A percentile compares a stretch with the other conserved stretches of the same genome.
Evolutionary conservation across 2,329 filamentous ascomycete species (phyloP).

Genomic region (Cercospora sesami): DNA sequence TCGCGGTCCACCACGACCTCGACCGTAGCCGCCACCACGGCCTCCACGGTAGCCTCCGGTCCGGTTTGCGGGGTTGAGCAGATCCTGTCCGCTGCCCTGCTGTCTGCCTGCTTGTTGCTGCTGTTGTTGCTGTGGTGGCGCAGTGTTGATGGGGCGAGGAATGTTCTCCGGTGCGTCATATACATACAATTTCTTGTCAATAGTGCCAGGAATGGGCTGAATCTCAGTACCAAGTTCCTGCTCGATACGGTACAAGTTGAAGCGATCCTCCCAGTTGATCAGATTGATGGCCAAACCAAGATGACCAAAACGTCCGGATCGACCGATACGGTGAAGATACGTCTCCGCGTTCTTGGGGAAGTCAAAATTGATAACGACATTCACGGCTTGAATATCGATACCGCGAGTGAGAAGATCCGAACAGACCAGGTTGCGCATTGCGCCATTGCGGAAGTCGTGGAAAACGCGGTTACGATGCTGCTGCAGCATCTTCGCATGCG

Average conservation of each 20-base stretch:
- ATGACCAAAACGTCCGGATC: constrained; percentile 95
- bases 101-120: constrained; percentile 34
- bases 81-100: constrained; percentile 39
- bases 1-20: constrained; percentile 37
- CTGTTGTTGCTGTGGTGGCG: constrained; percentile 39
- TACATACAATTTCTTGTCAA: constrained; percentile 97
- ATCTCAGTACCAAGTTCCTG: constrained; percentile 97
- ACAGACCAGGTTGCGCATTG: constrained; percentile 96
- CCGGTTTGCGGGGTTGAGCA: constrained; percentile 39
- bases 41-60: constrained; percentile 37
- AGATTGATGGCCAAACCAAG: constrained; percentile 96
- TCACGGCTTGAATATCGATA: constrained; percentile 99
- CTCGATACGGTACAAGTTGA: constrained; percentile 98
- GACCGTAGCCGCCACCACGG: constrained; percentile 36
- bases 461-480: constrained; percentile 97
- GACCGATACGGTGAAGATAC: constrained; percentile 96
- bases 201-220: constrained; percentile 87
- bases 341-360: constrained; percentile 99
- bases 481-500: constrained; percentile 96
- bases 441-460: constrained; percentile 97
- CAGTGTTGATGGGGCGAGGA: constrained; percentile 72
- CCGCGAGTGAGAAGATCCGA: constrained; percentile 96
- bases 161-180: constrained; percentile 96
- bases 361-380: constrained; percentile 99
- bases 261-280: constrained; percentile 99